Conservation (phyloP, 495 filamentous ascomycete genomes). For the Xylaria curta region DNA sequence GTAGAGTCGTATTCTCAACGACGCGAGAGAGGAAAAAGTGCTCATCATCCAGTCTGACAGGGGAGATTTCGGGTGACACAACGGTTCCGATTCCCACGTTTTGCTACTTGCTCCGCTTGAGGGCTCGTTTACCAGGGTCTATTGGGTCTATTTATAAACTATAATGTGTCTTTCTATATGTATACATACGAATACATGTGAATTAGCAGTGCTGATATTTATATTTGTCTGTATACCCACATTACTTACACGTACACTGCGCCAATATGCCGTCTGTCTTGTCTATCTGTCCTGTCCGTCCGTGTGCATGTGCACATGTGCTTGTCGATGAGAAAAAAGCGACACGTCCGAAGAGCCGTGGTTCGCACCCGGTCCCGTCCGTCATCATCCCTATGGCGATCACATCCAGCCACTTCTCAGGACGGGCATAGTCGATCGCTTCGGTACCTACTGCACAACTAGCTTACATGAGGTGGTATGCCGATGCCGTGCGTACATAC, state of each 20-base stretch:
- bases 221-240: not conserved
- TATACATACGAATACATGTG: not conserved
- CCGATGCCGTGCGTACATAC: slow-evolving; percentile 26
- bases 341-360: slow-evolving; percentile 3
- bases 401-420: not conserved
- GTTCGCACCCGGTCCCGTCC: slow-evolving; percentile 1
- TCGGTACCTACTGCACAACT: slow-evolving; percentile 9
- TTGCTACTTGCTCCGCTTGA: slow-evolving; percentile 7
- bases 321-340: slow-evolving; percentile 9
- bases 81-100: slow-evolving; percentile 25
- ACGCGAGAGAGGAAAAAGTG: not conserved
- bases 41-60: slow-evolving; percentile 17
- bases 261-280: not conserved
- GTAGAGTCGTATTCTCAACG: slow-evolving; percentile 6
- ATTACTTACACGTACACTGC: not conserved
- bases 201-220: not conserved
- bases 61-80: slow-evolving; percentile 20
- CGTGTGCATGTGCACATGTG: slow-evolving; percentile 2
- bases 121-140: slow-evolving; percentile 27
- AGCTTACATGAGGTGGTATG: slow-evolving; percentile 21
- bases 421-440: not conserved
- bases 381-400: slow-evolving; percentile 10
- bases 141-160: slow-evolving; percentile 12
- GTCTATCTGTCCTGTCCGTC: not conserved
- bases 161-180: slow-evolving; percentile 1